Base-by-base conservation (phyloP, 164 flowering plant genomes). In the Piper betle region DNA sequence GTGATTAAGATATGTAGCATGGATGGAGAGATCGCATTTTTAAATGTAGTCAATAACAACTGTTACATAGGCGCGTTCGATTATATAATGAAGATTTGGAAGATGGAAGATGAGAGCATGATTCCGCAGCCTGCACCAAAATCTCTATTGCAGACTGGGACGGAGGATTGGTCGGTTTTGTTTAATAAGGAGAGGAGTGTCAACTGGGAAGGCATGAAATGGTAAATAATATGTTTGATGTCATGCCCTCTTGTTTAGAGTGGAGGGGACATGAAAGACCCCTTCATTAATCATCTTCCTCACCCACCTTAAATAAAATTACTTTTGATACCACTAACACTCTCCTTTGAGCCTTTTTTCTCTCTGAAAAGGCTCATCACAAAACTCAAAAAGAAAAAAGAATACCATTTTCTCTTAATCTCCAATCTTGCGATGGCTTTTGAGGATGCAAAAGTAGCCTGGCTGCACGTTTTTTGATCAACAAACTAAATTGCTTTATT, bases 231-330 rank as follows among this genome's bases (percentile, higher is more conserved):
- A 54, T 54, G 17, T 10, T 25, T 54, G 37, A 8, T 54, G 57
- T 53, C 57, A 54, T 54, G 57, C 57, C 57, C 20, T 54, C 33
- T 54, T 54, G 57, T 54, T 54, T 25, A 8, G 33, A 54, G 57
- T 54, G 57, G 20, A 16, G 57, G 57, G 57, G 18, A 54, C 57
- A 54, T 3, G 57, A 20, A 54, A 17, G 20, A 54, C 57, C 6
- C 57, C 33, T 25, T 25, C 33, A 25, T 54, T 25, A 16, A 54
- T 54, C 57, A 54, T 16, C 9, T 54, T 20, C 57, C 57, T 25
- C 57, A 0, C 20, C 57, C 20, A 0, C 57, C 55, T 53, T 2
- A 54, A 4, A 6, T 25, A 25, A 18, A 54, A 54, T 3, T 18
- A 20, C 57, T 54, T 54, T 54, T 18, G 57, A 20, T 54, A 54